Percentiles rank a stretch among this genome's conserved stretches.
Evolutionary conservation across 306 rosid species (phyloP).

Genomic region (Acacia crassicarpa): DNA sequence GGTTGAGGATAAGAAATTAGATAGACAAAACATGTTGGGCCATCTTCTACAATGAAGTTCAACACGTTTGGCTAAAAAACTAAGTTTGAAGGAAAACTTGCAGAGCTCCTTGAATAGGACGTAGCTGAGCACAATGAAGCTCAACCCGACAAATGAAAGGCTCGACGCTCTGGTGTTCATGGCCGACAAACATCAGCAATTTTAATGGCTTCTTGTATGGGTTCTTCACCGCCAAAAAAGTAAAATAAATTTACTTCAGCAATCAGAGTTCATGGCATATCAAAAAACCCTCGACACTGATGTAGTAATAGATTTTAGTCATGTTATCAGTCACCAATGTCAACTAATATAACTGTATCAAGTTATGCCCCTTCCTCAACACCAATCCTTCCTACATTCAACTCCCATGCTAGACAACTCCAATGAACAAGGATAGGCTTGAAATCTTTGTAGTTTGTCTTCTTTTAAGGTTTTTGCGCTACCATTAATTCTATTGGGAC

Average conservation of each 20-base stretch:
- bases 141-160: constrained; percentile 80
- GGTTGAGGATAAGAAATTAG: constrained; percentile 31
- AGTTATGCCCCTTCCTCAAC: neutral
- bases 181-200: constrained; percentile 39
- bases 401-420: neutral
- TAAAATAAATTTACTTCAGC: too few species aligned
- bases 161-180: too few species aligned
- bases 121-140: constrained; percentile 91
- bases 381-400: neutral
- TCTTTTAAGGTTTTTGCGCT: neutral
- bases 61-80: constrained; percentile 46
- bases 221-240: too few species aligned
- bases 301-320: too few species aligned
- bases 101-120: constrained; percentile 98
- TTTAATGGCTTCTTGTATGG: neutral
- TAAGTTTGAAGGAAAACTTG: constrained; percentile 96
- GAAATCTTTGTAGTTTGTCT: neutral
- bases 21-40: constrained; percentile 50
- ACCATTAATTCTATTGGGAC: too few species aligned
- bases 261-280: too few species aligned
- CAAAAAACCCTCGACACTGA: too few species aligned
- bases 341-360: neutral
- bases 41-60: neutral
- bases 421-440: neutral
- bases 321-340: neutral